Percentiles rank a stretch among this genome's conserved stretches.
Conservation (phyloP, 768 basidiomycete species). For the Cystobasidium ongulense region DNA sequence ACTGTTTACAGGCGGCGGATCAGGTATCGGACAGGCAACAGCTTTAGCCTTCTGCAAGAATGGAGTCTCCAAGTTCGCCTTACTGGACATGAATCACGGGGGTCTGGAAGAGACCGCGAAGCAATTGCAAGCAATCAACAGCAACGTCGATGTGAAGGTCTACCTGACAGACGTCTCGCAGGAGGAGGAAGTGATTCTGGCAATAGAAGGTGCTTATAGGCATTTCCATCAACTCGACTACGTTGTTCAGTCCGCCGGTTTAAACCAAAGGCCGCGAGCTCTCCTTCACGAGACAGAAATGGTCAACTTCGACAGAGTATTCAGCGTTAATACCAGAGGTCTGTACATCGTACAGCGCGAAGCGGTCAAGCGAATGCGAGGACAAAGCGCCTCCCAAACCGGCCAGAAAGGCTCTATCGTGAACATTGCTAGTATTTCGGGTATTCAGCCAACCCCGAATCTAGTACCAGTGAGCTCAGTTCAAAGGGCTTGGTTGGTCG, state of each 20-base stretch:
- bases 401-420: neutral
- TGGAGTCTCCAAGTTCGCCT: neutral
- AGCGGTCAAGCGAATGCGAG: neutral
- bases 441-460: conserved; percentile 3
- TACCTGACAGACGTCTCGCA: neutral
- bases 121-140: neutral
- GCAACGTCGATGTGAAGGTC: neutral
- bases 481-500: neutral
- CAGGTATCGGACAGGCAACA: neutral
- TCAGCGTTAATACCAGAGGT: neutral
- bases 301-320: neutral
- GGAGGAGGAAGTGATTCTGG: neutral
- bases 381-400: neutral
- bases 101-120: neutral
- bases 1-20: neutral
- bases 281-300: conserved; percentile 2
- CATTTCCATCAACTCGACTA: neutral
- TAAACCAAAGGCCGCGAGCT: neutral
- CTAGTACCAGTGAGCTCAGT: neutral
- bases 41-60: neutral
- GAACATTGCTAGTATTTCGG: neutral
- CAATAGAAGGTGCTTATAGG: neutral
- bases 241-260: neutral
- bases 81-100: neutral
- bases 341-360: neutral